phyloP scores from a whole-genome alignment of 163 green algal species.

The Prototheca cutis region DNA sequence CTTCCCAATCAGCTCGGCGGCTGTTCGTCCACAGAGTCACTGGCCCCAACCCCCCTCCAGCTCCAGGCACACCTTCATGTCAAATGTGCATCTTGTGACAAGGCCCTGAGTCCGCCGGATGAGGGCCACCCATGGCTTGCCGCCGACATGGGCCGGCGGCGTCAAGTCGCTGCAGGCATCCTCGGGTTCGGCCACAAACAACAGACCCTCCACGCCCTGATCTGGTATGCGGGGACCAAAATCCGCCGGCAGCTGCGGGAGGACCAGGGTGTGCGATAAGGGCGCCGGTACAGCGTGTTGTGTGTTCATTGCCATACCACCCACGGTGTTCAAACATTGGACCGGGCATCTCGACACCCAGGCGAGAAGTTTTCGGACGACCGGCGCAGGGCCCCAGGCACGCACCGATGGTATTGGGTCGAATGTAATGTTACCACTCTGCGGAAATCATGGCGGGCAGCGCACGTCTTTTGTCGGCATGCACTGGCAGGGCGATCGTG shows the following conservation, averaged over 20 bases:
- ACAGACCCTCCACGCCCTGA: constrained; percentile 39
- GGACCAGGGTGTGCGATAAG: background rate
- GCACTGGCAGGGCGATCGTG: too few relatives aligned
- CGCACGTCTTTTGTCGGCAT: too few relatives aligned
- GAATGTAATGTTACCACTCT: constrained; percentile 2
- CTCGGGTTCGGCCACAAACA: constrained; percentile 53
- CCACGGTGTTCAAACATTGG: background rate
- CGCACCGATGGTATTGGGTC: constrained; percentile 4
- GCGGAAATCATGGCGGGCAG: background rate
- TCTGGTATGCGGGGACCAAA: constrained; percentile 53
- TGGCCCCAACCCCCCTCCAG: background rate
- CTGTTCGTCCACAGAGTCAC: too few relatives aligned
- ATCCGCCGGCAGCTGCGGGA: constrained; percentile 24
- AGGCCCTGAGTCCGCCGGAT: constrained; percentile 47
- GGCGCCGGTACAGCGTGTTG: background rate
- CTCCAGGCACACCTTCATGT: constrained; percentile 55
- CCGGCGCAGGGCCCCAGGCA: background rate
- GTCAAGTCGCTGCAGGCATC: constrained; percentile 43
- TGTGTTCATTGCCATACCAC: background rate
- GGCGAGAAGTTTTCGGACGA: background rate
- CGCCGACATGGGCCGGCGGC: constrained; percentile 19
- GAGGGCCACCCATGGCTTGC: constrained; percentile 58
- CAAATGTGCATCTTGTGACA: constrained; percentile 71
- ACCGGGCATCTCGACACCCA: background rate
- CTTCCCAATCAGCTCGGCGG: too few relatives aligned